Evolutionary conservation across 139 green algal species (phyloP), one percentile per base, ranked within the genome.

Genomic region (Tetratostichococcus sp.): DNA sequence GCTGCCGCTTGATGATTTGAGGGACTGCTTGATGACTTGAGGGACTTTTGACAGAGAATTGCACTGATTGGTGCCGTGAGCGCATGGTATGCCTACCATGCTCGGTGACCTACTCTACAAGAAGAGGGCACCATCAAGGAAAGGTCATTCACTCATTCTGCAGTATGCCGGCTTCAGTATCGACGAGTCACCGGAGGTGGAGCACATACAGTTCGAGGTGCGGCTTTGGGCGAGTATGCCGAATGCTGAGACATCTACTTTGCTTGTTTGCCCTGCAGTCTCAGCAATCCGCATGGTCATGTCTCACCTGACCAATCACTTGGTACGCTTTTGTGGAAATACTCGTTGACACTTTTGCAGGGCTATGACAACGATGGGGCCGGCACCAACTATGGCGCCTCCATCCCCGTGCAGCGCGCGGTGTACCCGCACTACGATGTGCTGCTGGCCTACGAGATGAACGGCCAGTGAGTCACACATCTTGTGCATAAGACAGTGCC

Each of bases 381-480:
- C 28, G 71, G 77, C 22, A 75, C 66, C 19, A 75, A 43, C 28
- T 95, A 95, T 67, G 86, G 73, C 19, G 88, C 90, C 4, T 93
- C 87, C 67, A 92, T 96, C 31, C 91, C 92, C 0, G 31, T 93
- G 6, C 43, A 83, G 25, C 90, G 91, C 67, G 93, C 91, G 16
- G 75, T 89, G 31, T 70, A 75, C 57, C 72, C 70, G 0, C 30
- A 62, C 34, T 85, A 74, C 58, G 91, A 97, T 62, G 90, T 95
- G 50, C 79, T 98, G 50, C 79, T 98, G 50, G 94, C 93, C 0
- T 98, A 92, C 73, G 89, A 97, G 74, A 98, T 98, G 94, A 98
- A 98, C 74, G 94, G 94, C 1, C 35, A 87, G 77, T 77, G 28
- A 28, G 58, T 5, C 14, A n/a, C 50, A 62, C 14, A 62, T 2